Percentiles rank a stretch among this genome's conserved stretches.
Conservation (phyloP, 2,329 filamentous ascomycete species). For the Ascocoryne sarcoides region DNA sequence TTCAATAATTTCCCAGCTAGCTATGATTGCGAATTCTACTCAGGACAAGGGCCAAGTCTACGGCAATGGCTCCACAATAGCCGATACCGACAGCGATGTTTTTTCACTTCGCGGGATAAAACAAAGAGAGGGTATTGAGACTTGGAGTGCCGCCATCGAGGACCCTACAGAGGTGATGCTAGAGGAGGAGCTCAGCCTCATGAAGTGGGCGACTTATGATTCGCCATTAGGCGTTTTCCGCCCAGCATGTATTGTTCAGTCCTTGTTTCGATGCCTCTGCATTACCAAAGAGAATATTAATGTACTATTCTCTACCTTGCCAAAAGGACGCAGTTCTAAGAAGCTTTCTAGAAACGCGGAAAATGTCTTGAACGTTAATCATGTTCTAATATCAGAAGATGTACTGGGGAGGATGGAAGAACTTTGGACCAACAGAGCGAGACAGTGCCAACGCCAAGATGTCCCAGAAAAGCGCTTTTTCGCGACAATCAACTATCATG, state of each 20-base stretch:
- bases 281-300: slow-evolving; percentile 1
- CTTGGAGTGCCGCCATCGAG: neutral
- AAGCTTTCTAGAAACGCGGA: neutral
- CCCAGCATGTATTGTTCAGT: neutral
- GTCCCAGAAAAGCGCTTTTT: neutral
- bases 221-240: neutral
- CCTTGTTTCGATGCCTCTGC: slow-evolving; percentile 1
- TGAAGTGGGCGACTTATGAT: neutral
- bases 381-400: slow-evolving; percentile 1
- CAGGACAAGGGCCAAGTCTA: neutral
- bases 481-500: neutral
- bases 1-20: neutral
- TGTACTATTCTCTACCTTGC: neutral
- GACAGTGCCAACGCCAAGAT: neutral
- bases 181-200: neutral
- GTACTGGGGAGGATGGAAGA: neutral
- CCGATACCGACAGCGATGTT: slow-evolving; percentile 1
- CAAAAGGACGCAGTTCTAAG: neutral
- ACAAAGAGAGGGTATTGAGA: neutral
- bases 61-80: too few relatives aligned
- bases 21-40: neutral
- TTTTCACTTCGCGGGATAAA: neutral
- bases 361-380: neutral
- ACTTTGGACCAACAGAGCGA: slow-evolving; percentile 1
- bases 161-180: neutral